phyloP scores from a whole-genome alignment of 805 yeast genomes.

The Huiozyma sinensis region DNA sequence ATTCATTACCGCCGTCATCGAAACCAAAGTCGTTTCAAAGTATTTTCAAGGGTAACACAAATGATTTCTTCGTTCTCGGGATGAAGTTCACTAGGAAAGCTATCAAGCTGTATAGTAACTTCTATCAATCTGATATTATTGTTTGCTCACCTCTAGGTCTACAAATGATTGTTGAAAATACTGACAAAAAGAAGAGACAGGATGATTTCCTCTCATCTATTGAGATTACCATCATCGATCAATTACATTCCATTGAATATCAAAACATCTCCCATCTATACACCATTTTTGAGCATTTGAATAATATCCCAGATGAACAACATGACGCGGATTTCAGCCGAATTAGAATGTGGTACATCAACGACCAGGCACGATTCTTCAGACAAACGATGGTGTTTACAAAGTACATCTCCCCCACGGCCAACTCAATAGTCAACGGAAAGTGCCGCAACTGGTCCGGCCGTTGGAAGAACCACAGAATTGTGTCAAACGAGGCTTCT shows the following conservation, averaged over 20 bases:
- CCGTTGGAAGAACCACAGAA: conserved; percentile 43
- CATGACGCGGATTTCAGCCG: conserved; percentile 85
- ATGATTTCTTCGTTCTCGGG: conserved; percentile 89
- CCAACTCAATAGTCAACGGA: conserved; percentile 49
- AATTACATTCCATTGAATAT: conserved; percentile 76
- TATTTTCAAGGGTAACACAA: conserved; percentile 77
- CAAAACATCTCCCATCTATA: conserved; percentile 89
- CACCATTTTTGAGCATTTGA: conserved; percentile 55
- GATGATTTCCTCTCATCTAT: conserved; percentile 82
- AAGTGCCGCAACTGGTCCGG: conserved; percentile 50
- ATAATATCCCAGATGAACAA: conserved; percentile 66
- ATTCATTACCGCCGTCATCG: conserved; percentile 33
- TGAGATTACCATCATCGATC: conserved; percentile 71
- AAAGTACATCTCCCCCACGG: conserved; percentile 71
- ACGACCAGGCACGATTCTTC: conserved; percentile 61
- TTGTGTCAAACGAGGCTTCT: conserved; percentile 36
- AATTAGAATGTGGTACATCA: conserved; percentile 84
- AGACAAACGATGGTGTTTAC: conserved; percentile 73
- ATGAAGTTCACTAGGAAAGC: conserved; percentile 82
- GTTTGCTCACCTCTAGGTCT: conserved; percentile 89
- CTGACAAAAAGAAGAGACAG: conserved; percentile 46
- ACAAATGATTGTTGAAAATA: conserved; percentile 63
- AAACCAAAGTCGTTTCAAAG: conserved; percentile 81
- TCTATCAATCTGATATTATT: conserved; percentile 75
- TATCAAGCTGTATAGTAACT: conserved; percentile 70